Evolutionary conservation across 2,329 filamentous ascomycete species (phyloP), one percentile per base, ranked within the genome.

Genomic region (Graphium sp.): DNA sequence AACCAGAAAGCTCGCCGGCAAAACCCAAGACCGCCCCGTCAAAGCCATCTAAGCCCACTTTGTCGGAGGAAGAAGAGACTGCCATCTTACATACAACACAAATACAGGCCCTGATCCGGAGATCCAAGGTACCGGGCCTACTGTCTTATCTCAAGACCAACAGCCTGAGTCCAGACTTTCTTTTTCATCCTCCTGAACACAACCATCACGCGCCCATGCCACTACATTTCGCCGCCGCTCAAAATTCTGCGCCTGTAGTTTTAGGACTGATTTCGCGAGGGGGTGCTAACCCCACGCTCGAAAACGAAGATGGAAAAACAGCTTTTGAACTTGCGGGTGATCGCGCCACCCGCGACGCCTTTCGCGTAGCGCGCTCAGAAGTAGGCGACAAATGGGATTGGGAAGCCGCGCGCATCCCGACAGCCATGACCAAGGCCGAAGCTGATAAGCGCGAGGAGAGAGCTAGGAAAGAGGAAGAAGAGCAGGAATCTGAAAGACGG

Each of bases 311-410:
- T 35, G 79, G 77, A n/a, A 84, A 79, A 47, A 79, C 81, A 1
- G 54, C 89, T 0, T 95, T 92, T 46, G 83, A 92, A 31, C 66
- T 98, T 2, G 73, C 82, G 1, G 83, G 87, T 23, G 84, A 95
- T 46, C 71, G 84, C 5, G 53, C 74, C 3, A 94, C 85, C 0
- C 72, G 87, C 2, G 85, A 95, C 45, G 81, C 85, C 0, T 98
- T 98, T 55, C 78, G 89, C 2, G 71, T 94, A 3, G 83, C 84
- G 4, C 77, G 89, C 6, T 66, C 70, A 18, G 79, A 91, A 43
- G 60, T 94, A 2, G 85, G 84, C 11, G 47, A 48, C 0, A 65
- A 58, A 12, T 92, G 77, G 71, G 56, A 81, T 38, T 98, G 89
- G 89, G 70, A 79, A 4, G 58, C 55, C 0, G 75, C 83, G 2